These are phyloP conservation scores for Fraxinus nigra DNA, from an alignment of 305 asterid species.

Conservation along the genomic window DNA sequence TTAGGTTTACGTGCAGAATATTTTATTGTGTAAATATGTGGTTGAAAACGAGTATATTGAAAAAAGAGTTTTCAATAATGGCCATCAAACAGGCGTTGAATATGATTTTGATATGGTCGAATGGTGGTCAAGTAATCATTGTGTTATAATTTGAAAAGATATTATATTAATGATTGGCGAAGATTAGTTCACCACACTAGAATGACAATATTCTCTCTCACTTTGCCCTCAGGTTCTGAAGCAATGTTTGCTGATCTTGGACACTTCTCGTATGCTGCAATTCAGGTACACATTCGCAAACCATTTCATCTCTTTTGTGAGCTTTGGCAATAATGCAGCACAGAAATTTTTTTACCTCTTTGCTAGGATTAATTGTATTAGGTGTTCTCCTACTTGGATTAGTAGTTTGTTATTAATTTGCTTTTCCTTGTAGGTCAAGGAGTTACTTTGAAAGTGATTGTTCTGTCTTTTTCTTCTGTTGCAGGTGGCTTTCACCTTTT, in stretches of 20 bases:
- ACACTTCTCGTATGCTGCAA: constrained; percentile 89
- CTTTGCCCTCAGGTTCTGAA: constrained; percentile 32
- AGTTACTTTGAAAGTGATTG: not conserved
- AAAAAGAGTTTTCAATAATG: too few species aligned
- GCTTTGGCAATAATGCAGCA: constrained; percentile 2
- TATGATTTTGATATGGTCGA: not conserved
- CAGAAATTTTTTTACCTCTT: not conserved
- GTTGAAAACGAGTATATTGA: too few species aligned
- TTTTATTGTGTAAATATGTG: too few species aligned
- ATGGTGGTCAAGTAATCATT: not conserved
- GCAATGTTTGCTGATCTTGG: constrained; percentile 45
- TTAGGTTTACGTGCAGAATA: too few species aligned
- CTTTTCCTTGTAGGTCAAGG: not conserved
- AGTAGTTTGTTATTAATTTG: not conserved
- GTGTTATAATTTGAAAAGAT: not conserved
- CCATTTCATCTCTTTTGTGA: not conserved
- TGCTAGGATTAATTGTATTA: not conserved
- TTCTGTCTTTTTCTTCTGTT: constrained; percentile 20
- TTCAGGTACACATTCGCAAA: constrained; percentile 53
- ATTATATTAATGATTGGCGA: not conserved
- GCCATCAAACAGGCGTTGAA: too few species aligned
- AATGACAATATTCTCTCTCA: not conserved
- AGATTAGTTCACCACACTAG: not conserved
- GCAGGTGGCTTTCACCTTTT: constrained; percentile 92
- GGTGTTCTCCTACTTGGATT: not conserved